Conservation (phyloP, 768 basidiomycete genomes). For the Crassisporium funariophilum region DNA sequence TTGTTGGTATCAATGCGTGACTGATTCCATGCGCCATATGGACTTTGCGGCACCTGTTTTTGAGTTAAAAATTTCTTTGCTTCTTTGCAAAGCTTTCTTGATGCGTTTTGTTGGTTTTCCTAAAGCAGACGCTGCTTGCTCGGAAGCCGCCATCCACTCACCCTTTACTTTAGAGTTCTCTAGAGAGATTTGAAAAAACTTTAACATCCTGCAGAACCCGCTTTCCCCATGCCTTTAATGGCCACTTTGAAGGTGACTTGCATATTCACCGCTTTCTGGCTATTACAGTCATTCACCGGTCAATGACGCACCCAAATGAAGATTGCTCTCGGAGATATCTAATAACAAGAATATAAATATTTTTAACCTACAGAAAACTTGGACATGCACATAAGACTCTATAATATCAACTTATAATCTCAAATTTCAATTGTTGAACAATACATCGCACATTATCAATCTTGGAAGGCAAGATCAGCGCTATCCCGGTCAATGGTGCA, state of each 20-base stretch:
- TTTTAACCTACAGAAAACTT: background rate
- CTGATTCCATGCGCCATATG: slow-evolving; percentile 29
- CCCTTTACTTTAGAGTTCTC: slow-evolving; percentile 12
- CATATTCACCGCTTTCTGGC: too few species aligned
- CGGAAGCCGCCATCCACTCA: slow-evolving; percentile 23
- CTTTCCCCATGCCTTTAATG: too few species aligned
- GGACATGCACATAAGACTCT: background rate
- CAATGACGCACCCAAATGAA: background rate
- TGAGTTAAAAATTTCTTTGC: slow-evolving; percentile 19
- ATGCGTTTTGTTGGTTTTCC: slow-evolving; percentile 10
- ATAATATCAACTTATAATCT: background rate
- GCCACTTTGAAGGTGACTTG: too few species aligned
- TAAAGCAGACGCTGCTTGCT: slow-evolving; percentile 17
- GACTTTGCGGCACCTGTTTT: slow-evolving; percentile 21
- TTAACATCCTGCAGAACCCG: too few species aligned
- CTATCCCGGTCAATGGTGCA: too few species aligned
- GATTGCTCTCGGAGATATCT: background rate
- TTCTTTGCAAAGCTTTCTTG: slow-evolving; percentile 15
- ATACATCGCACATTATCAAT: background rate
- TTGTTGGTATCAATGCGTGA: slow-evolving; percentile 27
- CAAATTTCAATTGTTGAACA: background rate
- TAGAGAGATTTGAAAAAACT: too few species aligned
- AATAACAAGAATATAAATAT: background rate
- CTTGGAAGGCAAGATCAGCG: background rate
- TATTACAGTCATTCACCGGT: too few species aligned